Conservation (phyloP, 257 asterid species). For the Lycium ferocissimum region DNA sequence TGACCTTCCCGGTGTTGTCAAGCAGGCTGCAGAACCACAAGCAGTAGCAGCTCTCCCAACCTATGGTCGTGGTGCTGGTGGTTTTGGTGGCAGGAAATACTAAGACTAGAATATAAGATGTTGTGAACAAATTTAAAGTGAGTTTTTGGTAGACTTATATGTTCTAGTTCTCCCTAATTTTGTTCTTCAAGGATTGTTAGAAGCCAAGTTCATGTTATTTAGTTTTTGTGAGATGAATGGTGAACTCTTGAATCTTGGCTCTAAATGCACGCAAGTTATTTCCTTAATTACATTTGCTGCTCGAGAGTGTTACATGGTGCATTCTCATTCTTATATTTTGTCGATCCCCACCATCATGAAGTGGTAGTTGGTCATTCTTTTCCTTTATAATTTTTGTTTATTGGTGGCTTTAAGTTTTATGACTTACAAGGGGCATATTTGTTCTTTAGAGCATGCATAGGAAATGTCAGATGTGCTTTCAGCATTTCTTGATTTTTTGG, state of each 20-base stretch:
- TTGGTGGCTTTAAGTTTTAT: background rate
- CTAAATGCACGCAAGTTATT: background rate
- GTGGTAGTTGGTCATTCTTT: background rate
- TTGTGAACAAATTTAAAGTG: constrained; percentile 14
- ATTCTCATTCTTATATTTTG: background rate
- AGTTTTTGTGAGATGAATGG: background rate
- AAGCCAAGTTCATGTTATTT: background rate
- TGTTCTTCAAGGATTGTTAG: background rate
- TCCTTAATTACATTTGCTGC: constrained; percentile 7
- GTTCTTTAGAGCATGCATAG: background rate
- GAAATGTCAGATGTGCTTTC: background rate
- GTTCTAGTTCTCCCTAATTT: constrained; percentile 7
- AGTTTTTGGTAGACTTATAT: constrained; percentile 25
- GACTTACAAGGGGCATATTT: background rate
- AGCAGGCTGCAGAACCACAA: constrained; percentile 44
- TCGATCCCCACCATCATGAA: background rate
- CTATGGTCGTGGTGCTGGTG: constrained; percentile 49
- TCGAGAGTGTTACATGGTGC: constrained; percentile 12
- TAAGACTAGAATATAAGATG: background rate
- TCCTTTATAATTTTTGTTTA: background rate
- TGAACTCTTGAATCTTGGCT: constrained; percentile 7
- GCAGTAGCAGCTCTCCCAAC: constrained; percentile 36
- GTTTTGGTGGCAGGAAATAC: constrained; percentile 43
- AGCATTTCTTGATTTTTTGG: background rate
- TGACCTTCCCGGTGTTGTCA: constrained; percentile 57